Evolutionary conservation across 2,329 filamentous ascomycete genomes (phyloP).

Genomic region (Metarhizium sp.): DNA sequence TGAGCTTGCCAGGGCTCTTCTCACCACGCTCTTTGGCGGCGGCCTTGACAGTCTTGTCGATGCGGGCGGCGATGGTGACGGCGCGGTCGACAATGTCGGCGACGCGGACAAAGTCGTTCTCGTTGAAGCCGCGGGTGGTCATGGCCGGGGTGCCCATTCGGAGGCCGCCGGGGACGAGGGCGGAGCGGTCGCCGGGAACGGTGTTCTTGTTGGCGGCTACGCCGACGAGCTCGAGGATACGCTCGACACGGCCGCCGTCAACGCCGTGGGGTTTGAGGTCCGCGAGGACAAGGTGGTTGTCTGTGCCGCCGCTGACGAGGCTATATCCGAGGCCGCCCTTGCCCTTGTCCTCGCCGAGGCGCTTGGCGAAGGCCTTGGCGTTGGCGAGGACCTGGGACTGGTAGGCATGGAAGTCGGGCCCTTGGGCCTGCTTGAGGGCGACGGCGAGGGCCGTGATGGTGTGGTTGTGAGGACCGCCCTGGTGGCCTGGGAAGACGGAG

Average conservation of each 20-base stretch:
- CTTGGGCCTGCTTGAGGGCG: conserved; percentile 86
- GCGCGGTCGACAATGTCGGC: conserved; percentile 79
- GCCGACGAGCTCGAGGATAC: conserved; percentile 82
- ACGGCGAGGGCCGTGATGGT: conserved; percentile 95
- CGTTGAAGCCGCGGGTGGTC: conserved; percentile 89
- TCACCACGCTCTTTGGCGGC: conserved; percentile 58
- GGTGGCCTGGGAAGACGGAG: conserved; percentile 95
- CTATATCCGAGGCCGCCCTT: conserved; percentile 75
- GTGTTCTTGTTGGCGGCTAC: conserved; percentile 99
- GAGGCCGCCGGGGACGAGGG: conserved; percentile 84
- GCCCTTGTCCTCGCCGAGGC: conserved; percentile 57
- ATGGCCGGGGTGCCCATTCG: conserved; percentile 95
- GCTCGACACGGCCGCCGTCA: conserved; percentile 83
- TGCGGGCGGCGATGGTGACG: conserved; percentile 66
- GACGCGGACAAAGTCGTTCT: conserved; percentile 79
- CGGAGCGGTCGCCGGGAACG: conserved; percentile 88
- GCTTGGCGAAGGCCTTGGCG: conserved; percentile 72
- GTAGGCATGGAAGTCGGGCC: conserved; percentile 84
- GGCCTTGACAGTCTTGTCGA: conserved; percentile 64
- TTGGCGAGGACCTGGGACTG: conserved; percentile 86
- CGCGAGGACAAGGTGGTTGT: conserved; percentile 91
- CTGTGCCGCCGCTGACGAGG: conserved; percentile 87
- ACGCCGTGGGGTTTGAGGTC: conserved; percentile 84
- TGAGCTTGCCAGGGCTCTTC: conserved; percentile 55
- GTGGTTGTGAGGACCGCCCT: conserved; percentile 97